phyloP scores from a whole-genome alignment of 2,329 filamentous ascomycete species.

The Clonostachys sp. region DNA sequence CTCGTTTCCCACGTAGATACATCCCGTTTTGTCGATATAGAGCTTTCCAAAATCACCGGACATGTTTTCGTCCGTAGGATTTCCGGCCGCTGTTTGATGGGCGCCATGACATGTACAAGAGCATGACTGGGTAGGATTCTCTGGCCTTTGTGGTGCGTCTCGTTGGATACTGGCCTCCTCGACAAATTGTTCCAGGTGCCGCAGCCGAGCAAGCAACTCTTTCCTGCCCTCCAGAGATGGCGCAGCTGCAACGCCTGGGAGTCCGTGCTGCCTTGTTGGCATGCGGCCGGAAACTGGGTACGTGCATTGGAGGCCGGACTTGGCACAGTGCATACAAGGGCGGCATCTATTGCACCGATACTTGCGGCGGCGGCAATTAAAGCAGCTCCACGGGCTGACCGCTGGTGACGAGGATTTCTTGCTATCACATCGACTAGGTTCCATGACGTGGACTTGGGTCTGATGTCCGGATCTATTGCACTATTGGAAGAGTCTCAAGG shows the following conservation, averaged over 20 bases:
- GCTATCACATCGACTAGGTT: no score
- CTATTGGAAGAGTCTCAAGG: no score
- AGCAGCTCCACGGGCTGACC: slow-evolving; percentile 19
- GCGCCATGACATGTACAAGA: no score
- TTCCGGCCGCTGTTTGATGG: no score
- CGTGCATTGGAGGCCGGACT: slow-evolving; percentile 36
- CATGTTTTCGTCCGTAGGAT: slow-evolving; percentile 14
- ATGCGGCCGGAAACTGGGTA: slow-evolving; percentile 22
- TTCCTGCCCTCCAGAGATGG: neutral
- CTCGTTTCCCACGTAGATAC: slow-evolving; percentile 66
- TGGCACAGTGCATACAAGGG: slow-evolving; percentile 42
- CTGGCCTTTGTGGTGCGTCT: no score
- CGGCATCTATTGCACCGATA: slow-evolving; percentile 40
- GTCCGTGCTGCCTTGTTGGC: neutral
- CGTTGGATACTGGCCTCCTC: neutral
- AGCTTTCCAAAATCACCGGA: slow-evolving; percentile 55
- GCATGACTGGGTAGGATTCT: no score
- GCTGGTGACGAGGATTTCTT: neutral
- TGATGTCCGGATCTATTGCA: no score
- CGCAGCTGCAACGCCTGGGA: neutral
- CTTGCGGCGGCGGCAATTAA: slow-evolving; percentile 43
- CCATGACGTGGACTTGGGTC: no score
- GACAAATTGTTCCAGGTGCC: neutral
- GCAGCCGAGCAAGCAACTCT: slow-evolving; percentile 19
- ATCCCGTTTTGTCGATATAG: slow-evolving; percentile 36